Evolutionary conservation across 73 alveolate species (phyloP).

Genomic region (Paramecium sonneborni): DNA sequence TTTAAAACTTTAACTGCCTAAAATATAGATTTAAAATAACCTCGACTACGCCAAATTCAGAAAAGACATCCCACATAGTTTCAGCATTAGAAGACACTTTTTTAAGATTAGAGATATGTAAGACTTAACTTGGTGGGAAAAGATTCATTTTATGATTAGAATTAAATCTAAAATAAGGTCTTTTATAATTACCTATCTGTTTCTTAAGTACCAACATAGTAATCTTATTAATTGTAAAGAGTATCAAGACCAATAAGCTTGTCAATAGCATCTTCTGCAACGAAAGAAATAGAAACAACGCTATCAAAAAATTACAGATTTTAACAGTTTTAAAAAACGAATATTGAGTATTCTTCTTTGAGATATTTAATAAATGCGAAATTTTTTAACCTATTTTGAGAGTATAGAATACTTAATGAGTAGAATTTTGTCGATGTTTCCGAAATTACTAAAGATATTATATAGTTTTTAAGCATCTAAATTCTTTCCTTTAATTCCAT

Average conservation of each 20-base stretch:
- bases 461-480: not conserved
- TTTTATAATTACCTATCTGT: slow-evolving; percentile 23
- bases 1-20: slow-evolving; percentile 43
- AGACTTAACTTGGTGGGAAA: slow-evolving; percentile 38
- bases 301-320: not conserved
- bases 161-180: slow-evolving; percentile 12
- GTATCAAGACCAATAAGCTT: not conserved
- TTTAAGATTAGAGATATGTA: slow-evolving; percentile 33
- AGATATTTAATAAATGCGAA: slow-evolving; percentile 41
- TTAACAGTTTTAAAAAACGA: slow-evolving; percentile 50
- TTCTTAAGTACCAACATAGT: slow-evolving; percentile 3
- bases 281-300: not conserved
- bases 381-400: not conserved
- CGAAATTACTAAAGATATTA: slow-evolving; percentile 45
- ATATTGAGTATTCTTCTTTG: slow-evolving; percentile 26
- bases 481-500: not conserved
- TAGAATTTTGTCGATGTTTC: slow-evolving; percentile 19
- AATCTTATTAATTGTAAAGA: not conserved
- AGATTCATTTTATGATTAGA: not conserved
- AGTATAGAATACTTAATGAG: not conserved
- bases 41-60: slow-evolving; percentile 51
- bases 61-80: slow-evolving; percentile 47
- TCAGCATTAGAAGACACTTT: slow-evolving; percentile 38
- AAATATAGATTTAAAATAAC: not conserved
- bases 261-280: slow-evolving; percentile 44